Evolutionary conservation across 495 filamentous ascomycete species (phyloP).

Genomic region (Platismatia glauca): DNA sequence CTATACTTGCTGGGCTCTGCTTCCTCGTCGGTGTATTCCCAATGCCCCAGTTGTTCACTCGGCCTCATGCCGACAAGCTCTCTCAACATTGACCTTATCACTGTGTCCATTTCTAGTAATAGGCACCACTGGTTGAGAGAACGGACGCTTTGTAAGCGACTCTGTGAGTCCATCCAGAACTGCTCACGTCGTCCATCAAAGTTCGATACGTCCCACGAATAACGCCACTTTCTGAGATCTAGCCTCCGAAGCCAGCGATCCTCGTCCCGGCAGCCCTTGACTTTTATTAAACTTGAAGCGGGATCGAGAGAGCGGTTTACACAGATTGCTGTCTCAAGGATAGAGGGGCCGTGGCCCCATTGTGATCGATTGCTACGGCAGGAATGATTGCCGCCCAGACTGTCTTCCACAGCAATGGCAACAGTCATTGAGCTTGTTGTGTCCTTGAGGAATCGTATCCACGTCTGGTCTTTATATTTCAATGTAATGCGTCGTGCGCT

Average conservation of each 20-base stretch:
- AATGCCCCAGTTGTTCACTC: background rate
- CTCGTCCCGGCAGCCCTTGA: background rate
- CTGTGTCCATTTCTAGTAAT: background rate
- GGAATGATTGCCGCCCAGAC: background rate
- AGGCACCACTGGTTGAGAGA: background rate
- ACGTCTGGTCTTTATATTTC: background rate
- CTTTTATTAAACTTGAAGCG: background rate
- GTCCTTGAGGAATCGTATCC: background rate
- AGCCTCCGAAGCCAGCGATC: background rate
- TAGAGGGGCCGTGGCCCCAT: background rate
- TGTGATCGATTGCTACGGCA: too few relatives aligned
- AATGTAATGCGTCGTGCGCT: background rate
- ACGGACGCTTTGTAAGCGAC: background rate
- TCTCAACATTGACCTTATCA: background rate
- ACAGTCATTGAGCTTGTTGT: background rate
- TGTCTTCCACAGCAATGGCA: background rate
- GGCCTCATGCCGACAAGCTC: background rate
- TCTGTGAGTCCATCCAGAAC: background rate
- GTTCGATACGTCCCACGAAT: background rate
- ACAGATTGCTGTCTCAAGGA: slow-evolving; percentile 8
- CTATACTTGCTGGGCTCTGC: background rate
- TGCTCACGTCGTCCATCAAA: background rate
- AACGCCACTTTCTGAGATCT: background rate
- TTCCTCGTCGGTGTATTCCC: slow-evolving; percentile 9
- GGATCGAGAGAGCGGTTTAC: background rate